phyloP scores from a whole-genome alignment of 2,329 filamentous ascomycete species.

The Stachybotrys chlorohalonatus region DNA sequence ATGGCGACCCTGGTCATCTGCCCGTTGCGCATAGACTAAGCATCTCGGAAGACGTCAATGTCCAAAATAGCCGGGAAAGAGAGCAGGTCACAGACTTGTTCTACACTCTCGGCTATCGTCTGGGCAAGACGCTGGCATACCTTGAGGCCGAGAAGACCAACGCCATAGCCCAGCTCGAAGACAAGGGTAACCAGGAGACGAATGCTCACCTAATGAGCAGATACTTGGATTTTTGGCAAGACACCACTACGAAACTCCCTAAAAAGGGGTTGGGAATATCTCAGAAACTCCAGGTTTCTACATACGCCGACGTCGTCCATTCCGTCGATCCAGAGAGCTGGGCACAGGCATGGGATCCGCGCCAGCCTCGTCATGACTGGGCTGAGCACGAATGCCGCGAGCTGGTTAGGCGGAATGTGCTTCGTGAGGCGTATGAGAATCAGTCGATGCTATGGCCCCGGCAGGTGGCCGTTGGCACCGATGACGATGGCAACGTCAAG shows the following conservation, averaged over 20 bases:
- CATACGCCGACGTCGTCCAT: slow-evolving; percentile 1
- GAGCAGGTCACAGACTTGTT: neutral
- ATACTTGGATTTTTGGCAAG: slow-evolving; percentile 7
- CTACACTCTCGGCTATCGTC: slow-evolving; percentile 23
- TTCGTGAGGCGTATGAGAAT: slow-evolving; percentile 34
- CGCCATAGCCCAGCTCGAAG: slow-evolving; percentile 5
- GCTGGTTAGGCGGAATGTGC: slow-evolving; percentile 27
- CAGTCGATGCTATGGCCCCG: slow-evolving; percentile 30
- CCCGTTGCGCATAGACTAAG: neutral
- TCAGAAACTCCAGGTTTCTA: slow-evolving; percentile 4
- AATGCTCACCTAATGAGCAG: slow-evolving; percentile 4
- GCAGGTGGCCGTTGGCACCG: slow-evolving; percentile 15
- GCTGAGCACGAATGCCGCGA: slow-evolving; percentile 8
- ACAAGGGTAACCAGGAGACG: slow-evolving; percentile 4
- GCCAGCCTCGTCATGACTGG: slow-evolving; percentile 7
- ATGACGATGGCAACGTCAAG: slow-evolving; percentile 6
- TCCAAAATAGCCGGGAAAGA: neutral
- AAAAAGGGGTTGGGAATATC: neutral
- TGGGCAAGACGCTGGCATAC: slow-evolving; percentile 22
- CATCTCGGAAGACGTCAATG: neutral
- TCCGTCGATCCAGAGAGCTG: neutral
- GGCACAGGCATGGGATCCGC: slow-evolving; percentile 18
- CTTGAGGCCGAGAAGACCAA: slow-evolving; percentile 5
- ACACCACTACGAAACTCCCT: slow-evolving; percentile 7
- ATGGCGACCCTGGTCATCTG: neutral